phyloP scores from a whole-genome alignment of 768 basidiomycete species.

The Gloeopeniophorella convolvens region DNA sequence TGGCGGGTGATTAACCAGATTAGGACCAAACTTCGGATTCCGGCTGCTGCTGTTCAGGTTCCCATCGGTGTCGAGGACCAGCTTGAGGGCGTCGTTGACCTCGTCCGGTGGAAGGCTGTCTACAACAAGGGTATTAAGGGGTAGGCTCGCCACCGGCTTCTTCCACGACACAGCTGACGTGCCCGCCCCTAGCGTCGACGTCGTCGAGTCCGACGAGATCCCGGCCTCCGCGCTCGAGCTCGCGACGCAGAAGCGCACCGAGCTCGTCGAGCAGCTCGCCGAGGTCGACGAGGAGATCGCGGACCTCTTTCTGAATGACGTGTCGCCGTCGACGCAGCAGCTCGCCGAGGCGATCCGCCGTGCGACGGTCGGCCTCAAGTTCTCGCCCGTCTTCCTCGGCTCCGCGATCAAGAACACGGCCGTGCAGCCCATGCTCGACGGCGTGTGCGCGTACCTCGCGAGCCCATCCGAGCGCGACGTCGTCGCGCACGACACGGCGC shows the following conservation, averaged over 20 bases:
- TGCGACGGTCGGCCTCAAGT: constrained; percentile 79
- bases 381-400: constrained; percentile 95
- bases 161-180: neutral
- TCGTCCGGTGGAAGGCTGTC: constrained; percentile 89
- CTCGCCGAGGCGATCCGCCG: constrained; percentile 84
- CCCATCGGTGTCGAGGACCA: constrained; percentile 89
- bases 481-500: constrained; percentile 77
- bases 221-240: constrained; percentile 67
- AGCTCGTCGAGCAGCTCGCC: constrained; percentile 91
- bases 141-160: constrained; percentile 38
- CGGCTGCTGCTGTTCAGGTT: constrained; percentile 92
- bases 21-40: constrained; percentile 81
- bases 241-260: constrained; percentile 77
- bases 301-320: constrained; percentile 84
- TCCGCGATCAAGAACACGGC: constrained; percentile 97
- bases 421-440: constrained; percentile 90
- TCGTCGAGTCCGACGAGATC: constrained; percentile 83
- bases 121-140: constrained; percentile 96
- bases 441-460: constrained; percentile 92
- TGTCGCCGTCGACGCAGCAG: constrained; percentile 62
- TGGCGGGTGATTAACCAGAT: constrained; percentile 94
- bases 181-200: constrained; percentile 46
- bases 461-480: constrained; percentile 75
- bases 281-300: constrained; percentile 96
- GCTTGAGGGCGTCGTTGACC: constrained; percentile 87